These are phyloP conservation scores for Neopestalotiopsis sp. DNA, from an alignment of 2,329 filamentous ascomycete species.

Conservation along the genomic window DNA sequence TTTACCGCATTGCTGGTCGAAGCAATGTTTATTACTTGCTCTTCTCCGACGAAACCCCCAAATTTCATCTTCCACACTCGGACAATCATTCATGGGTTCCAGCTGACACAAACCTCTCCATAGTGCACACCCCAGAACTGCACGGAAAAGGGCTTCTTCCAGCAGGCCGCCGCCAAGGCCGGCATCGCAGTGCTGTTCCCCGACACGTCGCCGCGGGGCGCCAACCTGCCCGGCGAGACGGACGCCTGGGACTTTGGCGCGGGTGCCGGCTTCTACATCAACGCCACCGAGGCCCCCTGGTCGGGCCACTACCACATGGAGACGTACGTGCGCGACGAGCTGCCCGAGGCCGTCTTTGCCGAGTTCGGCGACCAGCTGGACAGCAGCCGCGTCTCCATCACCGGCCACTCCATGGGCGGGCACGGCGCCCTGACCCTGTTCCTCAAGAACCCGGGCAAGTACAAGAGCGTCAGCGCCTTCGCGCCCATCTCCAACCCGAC, in stretches of 20 bases:
- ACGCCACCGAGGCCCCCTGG: slow-evolving; percentile 80
- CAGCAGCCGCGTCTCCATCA: slow-evolving; percentile 74
- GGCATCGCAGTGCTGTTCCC: slow-evolving; percentile 94
- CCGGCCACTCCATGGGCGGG: slow-evolving; percentile 96
- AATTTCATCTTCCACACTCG: too few relatives aligned
- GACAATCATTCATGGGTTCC: too few relatives aligned
- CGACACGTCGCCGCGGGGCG: slow-evolving; percentile 89
- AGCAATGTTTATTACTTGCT: too few relatives aligned
- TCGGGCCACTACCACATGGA: slow-evolving; percentile 89
- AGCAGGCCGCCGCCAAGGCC: slow-evolving; percentile 76
- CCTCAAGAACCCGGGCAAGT: slow-evolving; percentile 88
- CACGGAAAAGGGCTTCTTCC: slow-evolving; percentile 87
- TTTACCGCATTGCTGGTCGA: too few relatives aligned
- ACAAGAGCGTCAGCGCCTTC: slow-evolving; percentile 88
- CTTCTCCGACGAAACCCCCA: too few relatives aligned
- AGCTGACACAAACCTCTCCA: neutral
- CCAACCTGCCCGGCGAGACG: slow-evolving; percentile 81
- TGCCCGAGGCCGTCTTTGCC: slow-evolving; percentile 77
- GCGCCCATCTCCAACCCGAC: slow-evolving; percentile 88
- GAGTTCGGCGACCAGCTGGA: slow-evolving; percentile 75
- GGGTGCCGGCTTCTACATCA: slow-evolving; percentile 93
- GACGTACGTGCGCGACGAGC: slow-evolving; percentile 85
- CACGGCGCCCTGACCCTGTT: slow-evolving; percentile 93
- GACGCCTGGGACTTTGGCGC: slow-evolving; percentile 91
- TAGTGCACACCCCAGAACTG: slow-evolving; percentile 86